Evolutionary conservation across 2,329 filamentous ascomycete species (phyloP).

Genomic region (Colletotrichum endophyticum): DNA sequence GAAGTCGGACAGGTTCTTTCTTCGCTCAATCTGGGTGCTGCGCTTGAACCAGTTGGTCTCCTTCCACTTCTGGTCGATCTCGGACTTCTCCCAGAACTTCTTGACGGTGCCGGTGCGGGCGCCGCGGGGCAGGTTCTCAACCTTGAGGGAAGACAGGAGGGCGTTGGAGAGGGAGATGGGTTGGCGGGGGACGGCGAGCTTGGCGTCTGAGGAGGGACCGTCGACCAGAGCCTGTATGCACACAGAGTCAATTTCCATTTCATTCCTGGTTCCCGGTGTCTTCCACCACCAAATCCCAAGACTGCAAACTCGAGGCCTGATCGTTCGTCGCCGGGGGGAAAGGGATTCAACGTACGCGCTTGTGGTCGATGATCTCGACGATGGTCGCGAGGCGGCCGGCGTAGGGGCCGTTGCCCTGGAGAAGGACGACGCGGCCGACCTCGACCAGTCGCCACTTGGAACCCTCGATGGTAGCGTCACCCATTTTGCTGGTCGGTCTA

Average conservation of each 20-base stretch:
- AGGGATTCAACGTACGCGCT: slow-evolving; percentile 80
- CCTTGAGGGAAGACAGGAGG: slow-evolving; percentile 88
- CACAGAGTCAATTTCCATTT: slow-evolving; percentile 1
- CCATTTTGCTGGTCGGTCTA: slow-evolving; percentile 74
- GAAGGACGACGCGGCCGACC: slow-evolving; percentile 95
- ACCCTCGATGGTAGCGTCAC: slow-evolving; percentile 81
- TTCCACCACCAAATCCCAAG: neutral
- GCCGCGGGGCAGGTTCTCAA: slow-evolving; percentile 84
- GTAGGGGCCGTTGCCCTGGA: slow-evolving; percentile 79
- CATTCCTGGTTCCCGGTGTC: neutral
- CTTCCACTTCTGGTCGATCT: slow-evolving; percentile 93
- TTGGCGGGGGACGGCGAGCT: slow-evolving; percentile 85
- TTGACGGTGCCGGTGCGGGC: slow-evolving; percentile 83
- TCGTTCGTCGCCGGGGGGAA: neutral
- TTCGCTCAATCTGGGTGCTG: slow-evolving; percentile 82
- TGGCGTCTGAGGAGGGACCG: slow-evolving; percentile 83
- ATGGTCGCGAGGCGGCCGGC: slow-evolving; percentile 89
- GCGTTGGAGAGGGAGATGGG: slow-evolving; percentile 80
- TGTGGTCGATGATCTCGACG: slow-evolving; percentile 99
- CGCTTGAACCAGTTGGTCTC: slow-evolving; percentile 95
- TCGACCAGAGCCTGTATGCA: slow-evolving; percentile 87
- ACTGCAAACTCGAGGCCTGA: neutral
- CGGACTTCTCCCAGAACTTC: slow-evolving; percentile 88
- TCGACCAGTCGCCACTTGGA: slow-evolving; percentile 95
- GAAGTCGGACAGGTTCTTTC: slow-evolving; percentile 94